These are phyloP conservation scores for Tylopilus sp. DNA, from an alignment of 1,284 basidiomycete genomes.

Conservation along the genomic window DNA sequence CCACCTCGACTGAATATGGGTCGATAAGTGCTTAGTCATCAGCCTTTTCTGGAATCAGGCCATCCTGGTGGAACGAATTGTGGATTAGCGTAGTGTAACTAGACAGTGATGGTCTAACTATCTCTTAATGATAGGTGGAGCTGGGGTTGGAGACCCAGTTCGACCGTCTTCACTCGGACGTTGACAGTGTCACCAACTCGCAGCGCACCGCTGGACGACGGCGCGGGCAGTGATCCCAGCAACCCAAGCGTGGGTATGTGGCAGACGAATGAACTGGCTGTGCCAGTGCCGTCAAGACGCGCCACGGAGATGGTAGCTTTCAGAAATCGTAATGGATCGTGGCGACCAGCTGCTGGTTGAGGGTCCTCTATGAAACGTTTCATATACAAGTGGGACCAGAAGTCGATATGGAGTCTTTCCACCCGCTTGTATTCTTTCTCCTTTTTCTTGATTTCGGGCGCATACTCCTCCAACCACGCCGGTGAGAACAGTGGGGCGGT, in stretches of 20 bases:
- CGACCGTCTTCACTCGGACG: conserved; percentile 23
- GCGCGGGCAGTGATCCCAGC: conserved; percentile 15
- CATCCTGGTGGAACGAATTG: conserved; percentile 3
- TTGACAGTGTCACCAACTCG: conserved; percentile 24
- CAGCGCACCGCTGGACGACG: conserved; percentile 5
- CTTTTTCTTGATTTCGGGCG: conserved; percentile 29
- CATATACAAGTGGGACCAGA: conserved; percentile 42
- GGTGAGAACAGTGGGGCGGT: conserved; percentile 39
- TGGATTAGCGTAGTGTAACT: too few relatives aligned
- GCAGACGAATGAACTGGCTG: conserved; percentile 18
- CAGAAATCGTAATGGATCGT: conserved; percentile 25
- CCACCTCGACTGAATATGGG: background rate
- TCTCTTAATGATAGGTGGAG: conserved; percentile 17
- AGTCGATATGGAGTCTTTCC: conserved; percentile 37
- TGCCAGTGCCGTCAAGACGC: conserved; percentile 13
- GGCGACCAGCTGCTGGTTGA: conserved; percentile 12
- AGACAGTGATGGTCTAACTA: background rate
- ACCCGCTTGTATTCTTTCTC: conserved; percentile 30
- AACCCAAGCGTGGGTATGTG: conserved; percentile 29
- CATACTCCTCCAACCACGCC: conserved; percentile 42
- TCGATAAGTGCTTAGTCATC: conserved; percentile 22
- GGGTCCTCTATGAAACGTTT: conserved; percentile 34
- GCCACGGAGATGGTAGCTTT: conserved; percentile 24
- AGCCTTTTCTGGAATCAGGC: conserved; percentile 20
- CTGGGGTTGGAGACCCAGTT: conserved; percentile 25